phyloP scores from a whole-genome alignment of 2,329 filamentous ascomycete genomes.

The Penicillium sp. region DNA sequence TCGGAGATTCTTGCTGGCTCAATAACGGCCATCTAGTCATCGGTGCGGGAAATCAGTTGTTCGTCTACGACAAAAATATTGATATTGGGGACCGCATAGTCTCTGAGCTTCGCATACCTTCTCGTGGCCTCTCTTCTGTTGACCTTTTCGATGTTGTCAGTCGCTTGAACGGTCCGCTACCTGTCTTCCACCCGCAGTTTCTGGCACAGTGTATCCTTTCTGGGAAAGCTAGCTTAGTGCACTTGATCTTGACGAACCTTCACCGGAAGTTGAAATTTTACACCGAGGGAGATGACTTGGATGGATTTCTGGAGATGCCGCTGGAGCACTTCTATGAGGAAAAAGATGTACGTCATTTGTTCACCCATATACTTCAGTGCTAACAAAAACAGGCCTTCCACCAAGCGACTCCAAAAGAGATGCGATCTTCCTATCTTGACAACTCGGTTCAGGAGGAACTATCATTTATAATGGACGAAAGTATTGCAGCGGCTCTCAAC shows the following conservation, averaged over 20 bases:
- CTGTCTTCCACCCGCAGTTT: constrained; percentile 89
- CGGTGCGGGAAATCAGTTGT: constrained; percentile 86
- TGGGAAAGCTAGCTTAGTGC: constrained; percentile 70
- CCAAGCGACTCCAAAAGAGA: constrained; percentile 47
- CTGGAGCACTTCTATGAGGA: constrained; percentile 50
- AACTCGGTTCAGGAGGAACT: constrained; percentile 53
- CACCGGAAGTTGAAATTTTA: constrained; percentile 78
- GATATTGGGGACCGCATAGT: constrained; percentile 61
- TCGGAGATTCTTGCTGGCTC: constrained; percentile 91
- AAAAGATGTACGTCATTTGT: constrained; percentile 43
- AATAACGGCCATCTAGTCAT: constrained; percentile 80
- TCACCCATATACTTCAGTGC: constrained; percentile 6
- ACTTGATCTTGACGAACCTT: constrained; percentile 68
- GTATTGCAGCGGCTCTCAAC: constrained; percentile 66
- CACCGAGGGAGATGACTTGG: constrained; percentile 73
- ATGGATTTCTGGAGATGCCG: constrained; percentile 67
- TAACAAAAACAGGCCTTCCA: constrained; percentile 35
- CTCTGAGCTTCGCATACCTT: constrained; percentile 52
- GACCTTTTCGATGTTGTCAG: constrained; percentile 81
- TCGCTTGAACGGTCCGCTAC: constrained; percentile 79
- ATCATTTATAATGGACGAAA: constrained; percentile 65
- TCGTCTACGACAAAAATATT: constrained; percentile 76
- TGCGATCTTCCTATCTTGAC: constrained; percentile 52
- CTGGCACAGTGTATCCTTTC: constrained; percentile 80
- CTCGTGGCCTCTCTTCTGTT: constrained; percentile 50